Evolutionary conservation across 305 asterid species (phyloP).

Genomic region (Withania somnifera): DNA sequence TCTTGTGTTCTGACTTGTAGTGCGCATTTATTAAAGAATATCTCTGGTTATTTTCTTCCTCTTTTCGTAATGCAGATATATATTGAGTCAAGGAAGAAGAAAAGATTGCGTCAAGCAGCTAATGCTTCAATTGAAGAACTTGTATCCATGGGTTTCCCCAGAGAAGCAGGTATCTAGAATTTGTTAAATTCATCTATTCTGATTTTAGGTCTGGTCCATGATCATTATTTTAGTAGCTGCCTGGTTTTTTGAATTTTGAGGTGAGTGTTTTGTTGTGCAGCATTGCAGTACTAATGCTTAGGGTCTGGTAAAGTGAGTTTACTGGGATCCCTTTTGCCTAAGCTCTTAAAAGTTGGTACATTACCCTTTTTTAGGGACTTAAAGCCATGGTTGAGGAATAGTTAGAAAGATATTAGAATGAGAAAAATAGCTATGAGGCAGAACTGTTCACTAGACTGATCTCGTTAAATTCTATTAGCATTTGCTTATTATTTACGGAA

Average conservation of each 20-base stretch:
- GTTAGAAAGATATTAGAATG: neutral
- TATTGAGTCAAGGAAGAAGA: constrained; percentile 51
- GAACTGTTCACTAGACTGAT: neutral
- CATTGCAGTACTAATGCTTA: neutral
- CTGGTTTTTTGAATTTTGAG: neutral
- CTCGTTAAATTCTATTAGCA: neutral
- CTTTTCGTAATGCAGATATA: constrained; percentile 34
- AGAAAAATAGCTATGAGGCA: neutral
- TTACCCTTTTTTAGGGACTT: neutral
- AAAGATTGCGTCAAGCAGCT: constrained; percentile 34
- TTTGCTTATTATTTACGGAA: neutral
- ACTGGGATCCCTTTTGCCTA: neutral
- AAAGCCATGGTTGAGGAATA: neutral
- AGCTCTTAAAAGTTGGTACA: neutral
- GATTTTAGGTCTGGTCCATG: neutral
- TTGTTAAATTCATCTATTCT: neutral
- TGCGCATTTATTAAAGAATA: neutral
- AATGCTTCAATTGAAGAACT: constrained; percentile 40
- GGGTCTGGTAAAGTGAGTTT: neutral
- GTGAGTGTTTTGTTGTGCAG: neutral
- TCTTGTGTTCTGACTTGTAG: neutral
- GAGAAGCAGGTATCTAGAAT: constrained; percentile 45
- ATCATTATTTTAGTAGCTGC: neutral
- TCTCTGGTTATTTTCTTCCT: neutral
- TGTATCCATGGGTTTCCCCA: constrained; percentile 58